phyloP scores from a whole-genome alignment of 495 filamentous ascomycete species.

The Lasiosphaeriaceae sp. region DNA sequence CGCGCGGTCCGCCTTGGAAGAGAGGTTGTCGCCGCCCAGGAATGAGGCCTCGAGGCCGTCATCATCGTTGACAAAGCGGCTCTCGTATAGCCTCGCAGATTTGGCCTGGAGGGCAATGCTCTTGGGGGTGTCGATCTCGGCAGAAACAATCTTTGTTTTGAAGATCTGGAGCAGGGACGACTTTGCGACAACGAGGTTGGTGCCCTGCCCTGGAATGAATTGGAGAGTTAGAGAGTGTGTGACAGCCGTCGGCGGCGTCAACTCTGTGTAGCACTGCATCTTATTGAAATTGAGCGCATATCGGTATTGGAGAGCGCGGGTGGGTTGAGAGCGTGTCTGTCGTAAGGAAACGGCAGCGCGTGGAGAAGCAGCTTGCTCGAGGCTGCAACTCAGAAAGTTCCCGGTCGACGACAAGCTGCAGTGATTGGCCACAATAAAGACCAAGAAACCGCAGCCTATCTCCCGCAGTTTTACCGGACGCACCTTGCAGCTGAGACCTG shows the following conservation, averaged over 20 bases:
- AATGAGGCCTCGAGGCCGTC: constrained; percentile 59
- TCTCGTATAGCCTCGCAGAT: constrained; percentile 35
- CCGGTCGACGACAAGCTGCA: background rate
- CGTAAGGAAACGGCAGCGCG: too few relatives aligned
- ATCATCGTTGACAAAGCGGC: constrained; percentile 49
- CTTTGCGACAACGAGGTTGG: constrained; percentile 83
- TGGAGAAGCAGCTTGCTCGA: background rate
- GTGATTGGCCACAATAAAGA: background rate
- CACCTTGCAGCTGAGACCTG: too few relatives aligned
- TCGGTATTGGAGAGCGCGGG: constrained; percentile 10
- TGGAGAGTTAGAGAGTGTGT: constrained; percentile 78
- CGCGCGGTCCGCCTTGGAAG: constrained; percentile 52
- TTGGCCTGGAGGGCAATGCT: constrained; percentile 13
- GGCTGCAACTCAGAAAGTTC: background rate
- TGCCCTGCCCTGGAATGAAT: constrained; percentile 68
- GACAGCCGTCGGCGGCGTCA: constrained; percentile 88
- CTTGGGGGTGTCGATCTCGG: constrained; percentile 45
- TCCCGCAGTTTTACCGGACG: too few relatives aligned
- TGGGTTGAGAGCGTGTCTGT: background rate
- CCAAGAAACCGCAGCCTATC: background rate
- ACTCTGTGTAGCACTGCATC: constrained; percentile 78
- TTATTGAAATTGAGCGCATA: constrained; percentile 17
- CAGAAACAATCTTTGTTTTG: constrained; percentile 49
- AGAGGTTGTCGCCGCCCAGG: constrained; percentile 50
- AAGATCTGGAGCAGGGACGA: constrained; percentile 92